These are phyloP conservation scores for Salix viminalis DNA, from an alignment of 345 rosid genomes.

Conservation along the genomic window DNA sequence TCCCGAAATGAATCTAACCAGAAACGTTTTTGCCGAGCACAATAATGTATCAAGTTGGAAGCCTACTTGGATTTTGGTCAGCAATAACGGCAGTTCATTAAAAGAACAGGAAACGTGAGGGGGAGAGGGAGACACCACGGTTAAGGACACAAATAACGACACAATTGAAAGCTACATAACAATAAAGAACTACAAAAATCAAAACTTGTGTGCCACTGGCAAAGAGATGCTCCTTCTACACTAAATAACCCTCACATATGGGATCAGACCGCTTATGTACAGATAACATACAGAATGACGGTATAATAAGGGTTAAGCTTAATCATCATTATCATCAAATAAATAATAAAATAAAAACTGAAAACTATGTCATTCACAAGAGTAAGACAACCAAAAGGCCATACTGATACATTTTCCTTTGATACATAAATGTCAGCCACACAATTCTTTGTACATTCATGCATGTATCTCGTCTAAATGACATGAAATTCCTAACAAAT, in stretches of 20 bases:
- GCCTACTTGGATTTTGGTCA: not conserved
- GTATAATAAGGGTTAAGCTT: not conserved
- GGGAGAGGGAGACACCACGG: not conserved
- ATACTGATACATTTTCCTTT: not conserved
- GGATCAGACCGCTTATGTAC: not conserved
- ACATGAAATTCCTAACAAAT: not conserved
- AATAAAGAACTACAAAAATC: not conserved
- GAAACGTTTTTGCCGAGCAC: not conserved
- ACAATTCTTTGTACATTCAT: conserved; percentile 6
- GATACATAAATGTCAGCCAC: conserved; percentile 6
- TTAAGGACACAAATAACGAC: too few relatives aligned
- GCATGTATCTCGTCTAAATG: conserved; percentile 6
- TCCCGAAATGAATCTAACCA: not conserved
- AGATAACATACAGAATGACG: not conserved
- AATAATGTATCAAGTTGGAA: not conserved
- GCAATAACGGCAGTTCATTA: not conserved
- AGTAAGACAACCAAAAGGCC: not conserved
- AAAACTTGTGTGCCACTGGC: not conserved
- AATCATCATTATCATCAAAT: not conserved
- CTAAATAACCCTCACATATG: not conserved
- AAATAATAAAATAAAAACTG: not conserved
- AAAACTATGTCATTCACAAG: not conserved
- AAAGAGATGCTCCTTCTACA: not conserved
- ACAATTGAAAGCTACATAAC: not conserved
- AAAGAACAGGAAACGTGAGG: not conserved